Base-by-base conservation (phyloP, 2,329 filamentous ascomycete genomes). In the Colletotrichum eremochloae region DNA sequence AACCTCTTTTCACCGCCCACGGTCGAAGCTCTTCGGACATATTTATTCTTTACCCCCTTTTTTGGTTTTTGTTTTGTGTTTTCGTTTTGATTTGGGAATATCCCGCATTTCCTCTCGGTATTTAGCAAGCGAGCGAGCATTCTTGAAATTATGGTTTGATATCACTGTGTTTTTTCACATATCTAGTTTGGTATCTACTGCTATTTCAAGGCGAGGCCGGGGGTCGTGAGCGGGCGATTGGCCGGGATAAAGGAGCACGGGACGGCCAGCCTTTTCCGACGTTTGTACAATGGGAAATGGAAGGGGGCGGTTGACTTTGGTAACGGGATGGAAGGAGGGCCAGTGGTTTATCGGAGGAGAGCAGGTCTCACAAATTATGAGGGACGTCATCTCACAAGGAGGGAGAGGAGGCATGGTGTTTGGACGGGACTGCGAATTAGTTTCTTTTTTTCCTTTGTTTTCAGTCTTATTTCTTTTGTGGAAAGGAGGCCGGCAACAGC, bases 101-200 rank as follows among this genome's bases (percentile, higher is more conserved):
- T 76, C 74, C 20, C 53, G 29, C 36, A 77, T 78, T 79, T 78
- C 76, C 53, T 75, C 76, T 78, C 76, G 76, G 78, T 79, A 79
- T 79, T 75, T 79, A 81, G 78, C 80, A 78, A 76, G 74, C 75
- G 74, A 75, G 75, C 74, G 72, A 74, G 75, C 68, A 72, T 74
- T 74, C 61, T 72, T 63, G 61, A 38, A 58, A 52, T 73, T 74
- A 63, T 63, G 42, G 67, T 70, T 48, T 65, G 56, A 46, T 63
- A 67, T 73, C 46, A 52, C 36, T 63, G 40, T 73, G 68, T 73
- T 73, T 24, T 33, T 56, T 63, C 57, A 70, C 67, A 66, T 73
- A 67, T 68, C 68, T 52, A 68, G 53, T 76, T 74, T 77, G 69
- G 76, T 76, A 76, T 75, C 67, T 74, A 67, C 64, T 74, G 61